Base-by-base conservation (phyloP, 1,139 yeast species). In the Kodamaea suecica region DNA sequence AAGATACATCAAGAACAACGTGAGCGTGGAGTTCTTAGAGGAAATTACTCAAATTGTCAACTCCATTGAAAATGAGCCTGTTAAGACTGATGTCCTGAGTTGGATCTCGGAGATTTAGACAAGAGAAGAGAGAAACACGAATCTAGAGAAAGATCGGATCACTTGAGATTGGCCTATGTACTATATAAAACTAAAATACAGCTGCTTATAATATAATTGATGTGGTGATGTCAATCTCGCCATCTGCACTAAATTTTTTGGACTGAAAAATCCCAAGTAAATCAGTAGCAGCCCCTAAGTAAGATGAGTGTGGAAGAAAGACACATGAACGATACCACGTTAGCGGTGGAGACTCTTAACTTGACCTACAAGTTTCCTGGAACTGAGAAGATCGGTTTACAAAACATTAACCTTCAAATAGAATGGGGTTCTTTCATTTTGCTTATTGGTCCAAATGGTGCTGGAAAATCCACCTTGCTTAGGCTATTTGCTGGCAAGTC, bases 381-480 rank as follows among this genome's bases (percentile, higher is more conserved):
- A 3, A 70, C 76, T 38, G 66, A 70, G n/a, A 73, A 74, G 32
- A 76, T 86, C 4, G 95, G 96, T 0, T 68, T 92, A 17, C 74
- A 75, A 25, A 70, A 84, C 33, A 73, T 90, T 41, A 64, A 69
- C 23, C 54, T 92, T 30, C 49, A 63, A 10, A 67, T 92, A 13
- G 79, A 81, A 1, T 77, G 84, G 73, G 80, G 84, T 5, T 75
- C 92, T 1, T 73, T 95, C 40, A 78, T 90, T 14, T 66, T 92
- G 31, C 60, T 92, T 9, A 71, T 92, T 26, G 98, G 98, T 0
- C 95, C 97, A 19, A 92, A 92, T 52, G 98, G 98, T 15, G 97
- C 98, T 2, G 98, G 98, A 4, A 92, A 92, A 57, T 85, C 96
- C 1, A 92, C 98, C 0, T 60, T 92, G 31, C 68, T 92, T 43